Percentiles rank a stretch among this genome's conserved stretches.
These are phyloP conservation scores for Vickermania spadyakhi DNA, from an alignment of 208 protist species.

Conservation along the genomic window DNA sequence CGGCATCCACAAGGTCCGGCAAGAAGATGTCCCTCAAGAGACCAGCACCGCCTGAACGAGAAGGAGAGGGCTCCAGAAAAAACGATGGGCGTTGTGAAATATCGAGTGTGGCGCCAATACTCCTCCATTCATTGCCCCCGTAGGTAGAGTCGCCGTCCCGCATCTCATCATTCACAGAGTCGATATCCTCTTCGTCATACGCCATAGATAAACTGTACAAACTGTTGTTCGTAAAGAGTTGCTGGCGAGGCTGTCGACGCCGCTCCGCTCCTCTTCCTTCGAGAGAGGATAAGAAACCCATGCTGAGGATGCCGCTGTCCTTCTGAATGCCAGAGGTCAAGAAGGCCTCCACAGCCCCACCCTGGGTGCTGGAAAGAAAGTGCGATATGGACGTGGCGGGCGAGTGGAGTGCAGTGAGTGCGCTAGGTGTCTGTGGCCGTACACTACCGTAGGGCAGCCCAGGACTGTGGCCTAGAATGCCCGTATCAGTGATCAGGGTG, in stretches of 20 bases:
- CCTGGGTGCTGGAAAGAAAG: neutral
- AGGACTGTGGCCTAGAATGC: too few relatives aligned
- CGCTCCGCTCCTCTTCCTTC: neutral
- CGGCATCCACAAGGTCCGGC: neutral
- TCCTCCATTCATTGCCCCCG: too few relatives aligned
- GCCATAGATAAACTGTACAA: neutral
- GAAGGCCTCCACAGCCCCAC: neutral
- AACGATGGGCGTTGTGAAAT: too few relatives aligned
- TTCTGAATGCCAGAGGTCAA: neutral
- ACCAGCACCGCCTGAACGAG: too few relatives aligned
- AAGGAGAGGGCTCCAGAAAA: too few relatives aligned
- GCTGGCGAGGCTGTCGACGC: neutral
- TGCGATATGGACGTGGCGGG: neutral
- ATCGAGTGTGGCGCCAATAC: too few relatives aligned
- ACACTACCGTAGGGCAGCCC: too few relatives aligned
- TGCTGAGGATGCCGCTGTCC: neutral
- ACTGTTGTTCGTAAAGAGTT: neutral
- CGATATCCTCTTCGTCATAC: slow-evolving; percentile 1
- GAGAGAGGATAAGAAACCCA: neutral
- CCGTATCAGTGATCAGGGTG: too few relatives aligned
- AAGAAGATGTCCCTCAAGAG: slow-evolving; percentile 3
- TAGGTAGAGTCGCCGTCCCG: too few relatives aligned
- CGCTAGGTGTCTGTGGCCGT: too few relatives aligned
- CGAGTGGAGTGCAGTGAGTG: too few relatives aligned
- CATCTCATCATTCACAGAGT: too few relatives aligned